Conservation (phyloP, 306 rosid species). For the Casuarina equisetifolia region DNA sequence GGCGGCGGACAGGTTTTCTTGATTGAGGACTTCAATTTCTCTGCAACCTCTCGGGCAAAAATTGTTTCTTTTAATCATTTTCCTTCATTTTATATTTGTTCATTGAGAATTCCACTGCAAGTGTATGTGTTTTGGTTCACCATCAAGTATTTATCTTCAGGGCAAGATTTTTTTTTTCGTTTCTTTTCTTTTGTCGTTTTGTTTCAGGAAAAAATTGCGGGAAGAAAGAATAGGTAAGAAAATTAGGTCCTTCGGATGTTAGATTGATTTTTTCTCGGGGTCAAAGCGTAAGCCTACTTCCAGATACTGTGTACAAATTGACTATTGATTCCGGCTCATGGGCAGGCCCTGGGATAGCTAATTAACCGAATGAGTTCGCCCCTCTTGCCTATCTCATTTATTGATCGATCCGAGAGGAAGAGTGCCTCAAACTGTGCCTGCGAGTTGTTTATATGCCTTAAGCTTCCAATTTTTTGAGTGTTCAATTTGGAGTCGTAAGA, state of each 20-base stretch:
- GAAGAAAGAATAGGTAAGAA: background rate
- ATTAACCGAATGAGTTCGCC: no score
- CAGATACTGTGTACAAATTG: background rate
- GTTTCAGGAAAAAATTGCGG: background rate
- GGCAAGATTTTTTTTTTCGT: background rate
- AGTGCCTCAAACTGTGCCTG: background rate
- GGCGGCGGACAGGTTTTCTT: constrained; percentile 77
- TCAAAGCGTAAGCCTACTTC: background rate
- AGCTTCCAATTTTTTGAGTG: background rate
- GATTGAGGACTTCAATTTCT: constrained; percentile 40
- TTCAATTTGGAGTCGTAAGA: no score
- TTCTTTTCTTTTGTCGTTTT: background rate
- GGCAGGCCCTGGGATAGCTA: background rate
- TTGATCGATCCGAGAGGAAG: background rate
- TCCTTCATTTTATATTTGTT: no score
- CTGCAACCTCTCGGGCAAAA: constrained; percentile 9
- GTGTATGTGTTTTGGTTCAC: constrained; percentile 5
- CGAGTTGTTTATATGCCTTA: background rate
- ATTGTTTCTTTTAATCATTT: background rate
- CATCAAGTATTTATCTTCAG: constrained; percentile 1
- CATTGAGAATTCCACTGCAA: background rate
- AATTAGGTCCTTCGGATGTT: background rate
- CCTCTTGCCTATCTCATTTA: no score
- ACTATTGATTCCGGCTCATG: background rate
- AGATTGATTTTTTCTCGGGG: background rate